phyloP scores from a whole-genome alignment of 768 basidiomycete genomes.

The Sarcodon aspratus region DNA sequence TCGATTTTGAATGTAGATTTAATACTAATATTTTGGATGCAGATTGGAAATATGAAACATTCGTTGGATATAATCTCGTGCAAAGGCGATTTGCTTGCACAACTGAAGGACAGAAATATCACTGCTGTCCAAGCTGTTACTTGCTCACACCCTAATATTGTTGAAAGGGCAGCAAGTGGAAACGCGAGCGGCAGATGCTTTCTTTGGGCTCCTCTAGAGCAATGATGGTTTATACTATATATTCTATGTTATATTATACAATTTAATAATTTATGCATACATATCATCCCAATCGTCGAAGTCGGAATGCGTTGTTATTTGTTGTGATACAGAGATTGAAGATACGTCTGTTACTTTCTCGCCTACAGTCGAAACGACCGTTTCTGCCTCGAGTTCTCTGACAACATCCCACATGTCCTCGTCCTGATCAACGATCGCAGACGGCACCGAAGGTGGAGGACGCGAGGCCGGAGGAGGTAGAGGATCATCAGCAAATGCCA shows the following conservation, averaged over 20 bases:
- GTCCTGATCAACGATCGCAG: constrained; percentile 27
- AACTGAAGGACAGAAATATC: constrained; percentile 58
- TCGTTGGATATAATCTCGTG: constrained; percentile 63
- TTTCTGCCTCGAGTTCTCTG: constrained; percentile 35
- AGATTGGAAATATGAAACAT: constrained; percentile 77
- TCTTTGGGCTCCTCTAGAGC: constrained; percentile 54
- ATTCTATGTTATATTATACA: not conserved
- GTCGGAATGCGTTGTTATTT: constrained; percentile 14
- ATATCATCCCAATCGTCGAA: constrained; percentile 57
- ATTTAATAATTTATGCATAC: constrained; percentile 29
- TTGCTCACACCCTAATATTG: constrained; percentile 66
- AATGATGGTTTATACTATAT: not conserved
- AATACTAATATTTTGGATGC: not conserved
- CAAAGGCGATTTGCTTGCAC: constrained; percentile 65
- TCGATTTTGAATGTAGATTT: not conserved
- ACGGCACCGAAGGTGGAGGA: constrained; percentile 1
- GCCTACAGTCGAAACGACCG: not conserved
- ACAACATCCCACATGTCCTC: constrained; percentile 69
- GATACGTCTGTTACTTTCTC: constrained; percentile 4
- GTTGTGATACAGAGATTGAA: constrained; percentile 1
- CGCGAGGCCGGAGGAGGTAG: constrained; percentile 1
- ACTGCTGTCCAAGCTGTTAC: constrained; percentile 87
- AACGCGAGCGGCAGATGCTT: constrained; percentile 74
- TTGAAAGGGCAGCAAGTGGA: constrained; percentile 67
- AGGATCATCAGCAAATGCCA: constrained; percentile 9